phyloP scores from a whole-genome alignment of 2,329 filamentous ascomycete genomes.

The Corynespora cassiicola region DNA sequence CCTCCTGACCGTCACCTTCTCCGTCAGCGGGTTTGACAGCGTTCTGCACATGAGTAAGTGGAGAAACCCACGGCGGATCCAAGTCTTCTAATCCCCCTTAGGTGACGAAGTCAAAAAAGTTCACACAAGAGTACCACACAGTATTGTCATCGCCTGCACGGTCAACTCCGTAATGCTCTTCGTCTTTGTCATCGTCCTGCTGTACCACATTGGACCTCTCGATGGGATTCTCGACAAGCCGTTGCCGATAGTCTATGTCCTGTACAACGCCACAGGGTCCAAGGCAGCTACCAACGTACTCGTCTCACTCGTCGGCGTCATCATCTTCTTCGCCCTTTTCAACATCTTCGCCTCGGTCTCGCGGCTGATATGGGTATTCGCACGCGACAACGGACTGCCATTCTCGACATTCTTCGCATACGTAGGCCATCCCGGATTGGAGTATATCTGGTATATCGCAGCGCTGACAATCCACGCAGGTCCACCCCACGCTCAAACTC shows the following conservation, averaged over 20 bases:
- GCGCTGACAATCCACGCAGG: conserved; percentile 18
- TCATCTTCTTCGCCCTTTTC: conserved; percentile 49
- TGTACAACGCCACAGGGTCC: conserved; percentile 50
- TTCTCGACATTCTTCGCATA: conserved; percentile 40
- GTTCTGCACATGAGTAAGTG: conserved; percentile 49
- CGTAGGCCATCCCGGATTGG: no score
- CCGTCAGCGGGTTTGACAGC: conserved; percentile 53
- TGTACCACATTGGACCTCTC: conserved; percentile 53
- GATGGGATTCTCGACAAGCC: conserved; percentile 20
- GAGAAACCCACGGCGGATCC: conserved; percentile 5
- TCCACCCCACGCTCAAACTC: conserved; percentile 33
- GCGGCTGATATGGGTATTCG: conserved; percentile 58
- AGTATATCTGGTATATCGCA: no score
- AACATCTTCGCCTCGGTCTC: conserved; percentile 55
- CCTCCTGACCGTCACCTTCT: conserved; percentile 38
- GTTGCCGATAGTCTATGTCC: conserved; percentile 47
- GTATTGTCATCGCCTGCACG: conserved; percentile 40
- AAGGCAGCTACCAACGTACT: conserved; percentile 49
- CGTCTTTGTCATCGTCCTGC: conserved; percentile 51
- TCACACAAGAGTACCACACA: conserved; percentile 47
- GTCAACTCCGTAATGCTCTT: conserved; percentile 53
- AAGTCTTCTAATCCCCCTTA: conserved; percentile 1
- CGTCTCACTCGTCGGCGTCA: conserved; percentile 44
- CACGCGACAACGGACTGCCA: conserved; percentile 55
- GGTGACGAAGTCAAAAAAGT: conserved; percentile 52